A percentile compares a stretch with the other conserved stretches of the same genome.
Conservation (phyloP, 225 moss, liverwort and hornwort genomes). For the Thuidium tamariscinum region DNA sequence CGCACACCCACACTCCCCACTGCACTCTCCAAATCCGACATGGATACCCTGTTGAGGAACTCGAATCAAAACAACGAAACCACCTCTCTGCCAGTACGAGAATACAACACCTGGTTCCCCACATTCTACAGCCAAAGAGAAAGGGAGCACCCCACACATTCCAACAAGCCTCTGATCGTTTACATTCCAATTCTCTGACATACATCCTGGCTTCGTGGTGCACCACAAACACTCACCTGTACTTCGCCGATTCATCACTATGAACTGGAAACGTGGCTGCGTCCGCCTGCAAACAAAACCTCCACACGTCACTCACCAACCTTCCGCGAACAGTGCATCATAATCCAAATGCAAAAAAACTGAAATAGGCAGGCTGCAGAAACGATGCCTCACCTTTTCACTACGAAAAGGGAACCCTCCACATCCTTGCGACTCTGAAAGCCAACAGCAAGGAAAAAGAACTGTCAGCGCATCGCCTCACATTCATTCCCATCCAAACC, state of each 20-base stretch:
- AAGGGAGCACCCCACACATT: background rate
- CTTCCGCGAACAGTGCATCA: background rate
- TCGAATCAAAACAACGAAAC: background rate
- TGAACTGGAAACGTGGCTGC: constrained; percentile 90
- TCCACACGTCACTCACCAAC: constrained; percentile 2
- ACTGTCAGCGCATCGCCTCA: background rate
- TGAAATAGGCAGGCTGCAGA: background rate
- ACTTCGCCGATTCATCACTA: constrained; percentile 98
- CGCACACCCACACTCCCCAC: background rate
- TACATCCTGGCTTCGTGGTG: too few relatives aligned
- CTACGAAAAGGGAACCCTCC: constrained; percentile 97
- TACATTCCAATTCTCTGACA: background rate
- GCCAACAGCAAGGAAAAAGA: background rate
- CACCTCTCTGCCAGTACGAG: background rate
- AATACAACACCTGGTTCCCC: background rate
- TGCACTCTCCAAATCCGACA: background rate
- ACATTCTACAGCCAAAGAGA: background rate
- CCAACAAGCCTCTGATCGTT: background rate
- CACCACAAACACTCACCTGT: constrained; percentile 52
- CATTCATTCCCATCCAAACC: background rate
- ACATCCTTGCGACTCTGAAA: constrained; percentile 98
- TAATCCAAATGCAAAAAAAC: background rate
- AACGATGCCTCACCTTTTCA: constrained; percentile 63
- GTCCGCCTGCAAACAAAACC: constrained; percentile 59
- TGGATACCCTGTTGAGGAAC: background rate